phyloP scores from a whole-genome alignment of 2,329 filamentous ascomycete genomes.

The Pyricularia sp. region DNA sequence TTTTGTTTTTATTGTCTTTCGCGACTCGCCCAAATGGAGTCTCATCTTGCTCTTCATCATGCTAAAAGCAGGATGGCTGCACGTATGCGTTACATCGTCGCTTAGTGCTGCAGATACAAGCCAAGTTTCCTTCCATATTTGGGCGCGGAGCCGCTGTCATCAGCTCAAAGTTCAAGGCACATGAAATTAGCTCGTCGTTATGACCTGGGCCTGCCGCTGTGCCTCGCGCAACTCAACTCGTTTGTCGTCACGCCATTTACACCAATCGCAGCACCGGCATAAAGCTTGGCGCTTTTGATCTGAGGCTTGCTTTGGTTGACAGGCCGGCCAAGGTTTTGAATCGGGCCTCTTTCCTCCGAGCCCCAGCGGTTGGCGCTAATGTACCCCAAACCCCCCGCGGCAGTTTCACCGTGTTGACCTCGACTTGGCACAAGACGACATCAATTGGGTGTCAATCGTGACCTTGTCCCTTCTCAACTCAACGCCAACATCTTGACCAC shows the following conservation, averaged over 20 bases:
- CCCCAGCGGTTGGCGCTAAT: neutral
- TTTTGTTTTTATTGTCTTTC: neutral
- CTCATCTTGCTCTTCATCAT: neutral
- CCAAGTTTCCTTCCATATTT: too few species aligned
- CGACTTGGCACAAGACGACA: neutral
- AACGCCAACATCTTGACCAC: neutral
- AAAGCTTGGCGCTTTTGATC: neutral
- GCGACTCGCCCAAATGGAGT: neutral
- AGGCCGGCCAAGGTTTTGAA: neutral
- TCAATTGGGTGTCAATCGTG: neutral
- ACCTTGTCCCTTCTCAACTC: neutral
- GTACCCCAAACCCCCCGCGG: neutral
- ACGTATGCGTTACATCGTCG: neutral
- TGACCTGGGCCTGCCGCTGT: too few species aligned
- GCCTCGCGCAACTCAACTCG: neutral
- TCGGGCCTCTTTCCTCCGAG: neutral
- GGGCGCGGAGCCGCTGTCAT: neutral
- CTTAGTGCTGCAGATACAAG: too few species aligned
- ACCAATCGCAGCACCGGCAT: too few species aligned
- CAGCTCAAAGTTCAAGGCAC: neutral
- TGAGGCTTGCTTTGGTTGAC: neutral
- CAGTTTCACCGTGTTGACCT: neutral
- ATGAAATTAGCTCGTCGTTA: too few species aligned
- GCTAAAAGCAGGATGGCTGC: neutral
- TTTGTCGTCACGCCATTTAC: neutral